Evolutionary conservation across 2,329 filamentous ascomycete genomes (phyloP).

Genomic region (Mycosphaerella arachidis): DNA sequence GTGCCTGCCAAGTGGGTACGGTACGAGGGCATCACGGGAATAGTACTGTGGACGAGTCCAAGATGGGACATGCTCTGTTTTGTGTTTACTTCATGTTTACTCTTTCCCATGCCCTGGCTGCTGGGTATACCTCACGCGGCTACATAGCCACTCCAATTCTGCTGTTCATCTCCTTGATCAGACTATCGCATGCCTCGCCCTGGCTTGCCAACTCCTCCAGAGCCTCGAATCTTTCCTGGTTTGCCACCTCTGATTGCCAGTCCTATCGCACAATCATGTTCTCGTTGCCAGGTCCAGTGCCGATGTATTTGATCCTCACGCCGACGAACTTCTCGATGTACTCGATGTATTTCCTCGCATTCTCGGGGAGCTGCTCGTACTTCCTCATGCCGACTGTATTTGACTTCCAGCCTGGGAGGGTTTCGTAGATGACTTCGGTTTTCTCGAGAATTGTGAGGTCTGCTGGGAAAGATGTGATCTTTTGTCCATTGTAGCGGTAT

Average conservation of each 20-base stretch:
- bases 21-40: no score
- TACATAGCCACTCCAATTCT: background rate
- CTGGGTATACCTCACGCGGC: background rate
- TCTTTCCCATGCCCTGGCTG: background rate
- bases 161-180: no score
- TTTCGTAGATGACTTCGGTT: conserved; percentile 63
- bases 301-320: conserved; percentile 61
- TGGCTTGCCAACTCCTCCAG: no score
- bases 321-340: conserved; percentile 64
- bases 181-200: no score
- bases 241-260: background rate
- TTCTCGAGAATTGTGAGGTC: conserved; percentile 55
- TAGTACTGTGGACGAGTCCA: no score
- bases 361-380: conserved; percentile 59
- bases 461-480: conserved; percentile 61
- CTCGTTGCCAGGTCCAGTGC: conserved; percentile 61
- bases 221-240: no score
- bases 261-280: conserved; percentile 55
- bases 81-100: background rate
- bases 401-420: conserved; percentile 65
- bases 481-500: conserved; percentile 58
- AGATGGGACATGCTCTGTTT: background rate
- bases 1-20: no score
- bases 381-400: conserved; percentile 57
- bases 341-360: conserved; percentile 62